These are phyloP conservation scores for Penicillium sp. DNA, from an alignment of 2,329 filamentous ascomycete genomes.

Conservation along the genomic window DNA sequence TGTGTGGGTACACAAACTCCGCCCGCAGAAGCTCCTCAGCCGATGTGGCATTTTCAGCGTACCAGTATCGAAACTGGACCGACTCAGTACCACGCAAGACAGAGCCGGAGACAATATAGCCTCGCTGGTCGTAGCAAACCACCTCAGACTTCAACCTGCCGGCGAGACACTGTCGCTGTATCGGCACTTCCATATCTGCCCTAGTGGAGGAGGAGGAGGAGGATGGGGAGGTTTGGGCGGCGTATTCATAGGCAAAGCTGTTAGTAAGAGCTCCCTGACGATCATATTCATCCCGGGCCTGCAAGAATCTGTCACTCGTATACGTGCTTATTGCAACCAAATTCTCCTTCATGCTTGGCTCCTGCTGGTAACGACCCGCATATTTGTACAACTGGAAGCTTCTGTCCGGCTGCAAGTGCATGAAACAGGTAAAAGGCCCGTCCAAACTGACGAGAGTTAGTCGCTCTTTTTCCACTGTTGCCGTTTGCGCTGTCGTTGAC, in stretches of 20 bases:
- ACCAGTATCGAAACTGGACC: slow-evolving; percentile 58
- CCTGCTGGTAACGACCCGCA: slow-evolving; percentile 46
- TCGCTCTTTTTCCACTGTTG: slow-evolving; percentile 48
- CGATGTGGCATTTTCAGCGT: slow-evolving; percentile 57
- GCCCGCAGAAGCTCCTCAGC: slow-evolving; percentile 61
- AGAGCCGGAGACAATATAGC: slow-evolving; percentile 57
- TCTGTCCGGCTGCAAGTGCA: slow-evolving; percentile 39
- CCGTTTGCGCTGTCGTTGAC: slow-evolving; percentile 45
- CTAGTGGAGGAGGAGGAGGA: not conserved
- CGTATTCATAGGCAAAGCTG: slow-evolving; percentile 54
- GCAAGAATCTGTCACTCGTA: slow-evolving; percentile 46
- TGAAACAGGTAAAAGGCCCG: slow-evolving; percentile 55
- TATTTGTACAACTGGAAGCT: slow-evolving; percentile 45
- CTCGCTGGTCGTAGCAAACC: slow-evolving; percentile 57
- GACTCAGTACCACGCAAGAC: slow-evolving; percentile 57
- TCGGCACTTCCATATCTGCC: slow-evolving; percentile 40
- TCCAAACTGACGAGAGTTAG: slow-evolving; percentile 52
- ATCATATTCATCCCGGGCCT: slow-evolving; percentile 51
- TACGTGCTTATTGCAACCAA: slow-evolving; percentile 55
- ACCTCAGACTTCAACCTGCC: slow-evolving; percentile 52
- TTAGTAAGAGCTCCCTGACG: slow-evolving; percentile 47
- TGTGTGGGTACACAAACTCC: slow-evolving; percentile 58
- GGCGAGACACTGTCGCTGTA: slow-evolving; percentile 51
- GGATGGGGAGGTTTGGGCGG: not conserved
- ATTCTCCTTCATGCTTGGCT: slow-evolving; percentile 46